Evolutionary conservation across 768 basidiomycete genomes (phyloP), one percentile per base, ranked within the genome.

Genomic region (Agrocybe praecox): DNA sequence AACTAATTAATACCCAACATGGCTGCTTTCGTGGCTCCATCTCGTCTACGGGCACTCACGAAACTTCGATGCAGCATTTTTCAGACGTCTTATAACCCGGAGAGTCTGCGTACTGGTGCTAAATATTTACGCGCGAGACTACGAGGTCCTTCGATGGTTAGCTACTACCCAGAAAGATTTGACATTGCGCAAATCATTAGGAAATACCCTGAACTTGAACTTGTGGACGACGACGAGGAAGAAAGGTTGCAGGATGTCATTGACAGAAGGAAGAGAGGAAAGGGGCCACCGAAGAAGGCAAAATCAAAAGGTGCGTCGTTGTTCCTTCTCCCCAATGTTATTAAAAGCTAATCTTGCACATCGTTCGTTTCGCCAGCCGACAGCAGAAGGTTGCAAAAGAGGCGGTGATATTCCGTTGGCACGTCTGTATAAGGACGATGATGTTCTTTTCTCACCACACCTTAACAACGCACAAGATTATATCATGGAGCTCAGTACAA

Each of bases 11-110:
- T 18, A 23, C 4, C 55, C 11, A 76, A 76, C 71, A 59, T 59
- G 58, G 53, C 58, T 17, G 68, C 77, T 33, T 66, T 69, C 10
- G 57, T 54, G 47, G 46, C 47, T 12, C 57, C 57, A 23, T 58
- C 57, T 15, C 57, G 57, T n/a, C 33, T 58, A 5, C 19, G 34
- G 48, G 76, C 82, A n/a, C 77, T 94, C 59, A 80, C 72, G 1
- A 80, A 82, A 48, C 76, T 90, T 6, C 88, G 87, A 44, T 88
- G 85, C 68, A 68, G 78, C 42, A 83, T 98, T 52, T 96, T 98
- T 67, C 85, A 94, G 67, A 96, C 93, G 9, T 78, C 89, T 3
- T 94, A 90, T 74, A 98, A 98, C 73, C 96, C 96, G 0, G 81
- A 81, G 2, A 83, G 83, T 23, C 69, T 85, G 14, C 87, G 96